Evolutionary conservation across 2,329 filamentous ascomycete species (phyloP).

Genomic region (Emydomyces testavorans): DNA sequence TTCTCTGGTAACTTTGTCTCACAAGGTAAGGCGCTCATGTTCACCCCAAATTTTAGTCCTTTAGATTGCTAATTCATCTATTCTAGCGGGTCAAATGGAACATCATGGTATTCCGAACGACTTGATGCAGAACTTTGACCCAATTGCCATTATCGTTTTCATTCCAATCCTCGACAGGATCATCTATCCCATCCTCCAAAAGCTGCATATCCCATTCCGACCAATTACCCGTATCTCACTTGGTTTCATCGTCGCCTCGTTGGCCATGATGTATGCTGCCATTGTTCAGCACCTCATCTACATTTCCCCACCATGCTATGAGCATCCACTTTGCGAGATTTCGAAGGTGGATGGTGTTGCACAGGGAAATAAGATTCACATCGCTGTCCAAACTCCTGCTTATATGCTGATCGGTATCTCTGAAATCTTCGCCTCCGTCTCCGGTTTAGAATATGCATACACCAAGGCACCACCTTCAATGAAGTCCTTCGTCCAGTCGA

Average conservation of each 20-base stretch:
- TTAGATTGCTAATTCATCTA: neutral
- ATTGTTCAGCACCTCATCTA: slow-evolving; percentile 48
- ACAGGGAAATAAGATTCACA: slow-evolving; percentile 34
- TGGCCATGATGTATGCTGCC: slow-evolving; percentile 53
- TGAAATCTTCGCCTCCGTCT: slow-evolving; percentile 54
- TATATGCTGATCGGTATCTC: slow-evolving; percentile 39
- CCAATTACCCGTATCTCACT: slow-evolving; percentile 64
- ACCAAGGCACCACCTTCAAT: slow-evolving; percentile 60
- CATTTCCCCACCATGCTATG: slow-evolving; percentile 42
- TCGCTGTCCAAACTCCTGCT: slow-evolving; percentile 36
- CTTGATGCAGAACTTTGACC: slow-evolving; percentile 63
- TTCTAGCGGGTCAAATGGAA: slow-evolving; percentile 43
- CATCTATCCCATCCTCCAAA: slow-evolving; percentile 58
- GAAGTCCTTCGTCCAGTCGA: slow-evolving; percentile 50
- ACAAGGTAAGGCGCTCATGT: slow-evolving; percentile 36
- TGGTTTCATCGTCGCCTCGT: slow-evolving; percentile 55
- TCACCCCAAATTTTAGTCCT: neutral
- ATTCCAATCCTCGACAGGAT: slow-evolving; percentile 59
- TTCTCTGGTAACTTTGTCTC: slow-evolving; percentile 57
- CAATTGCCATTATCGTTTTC: slow-evolving; percentile 62
- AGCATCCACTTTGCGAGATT: slow-evolving; percentile 27
- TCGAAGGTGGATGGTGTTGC: slow-evolving; percentile 25
- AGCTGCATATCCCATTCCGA: slow-evolving; percentile 52
- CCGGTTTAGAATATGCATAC: slow-evolving; percentile 60
- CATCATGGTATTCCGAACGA: slow-evolving; percentile 66